Percentiles rank a stretch among this genome's conserved stretches.
These are phyloP conservation scores for Craterostigma plantagineum DNA, from an alignment of 257 asterid species.

Conservation along the genomic window DNA sequence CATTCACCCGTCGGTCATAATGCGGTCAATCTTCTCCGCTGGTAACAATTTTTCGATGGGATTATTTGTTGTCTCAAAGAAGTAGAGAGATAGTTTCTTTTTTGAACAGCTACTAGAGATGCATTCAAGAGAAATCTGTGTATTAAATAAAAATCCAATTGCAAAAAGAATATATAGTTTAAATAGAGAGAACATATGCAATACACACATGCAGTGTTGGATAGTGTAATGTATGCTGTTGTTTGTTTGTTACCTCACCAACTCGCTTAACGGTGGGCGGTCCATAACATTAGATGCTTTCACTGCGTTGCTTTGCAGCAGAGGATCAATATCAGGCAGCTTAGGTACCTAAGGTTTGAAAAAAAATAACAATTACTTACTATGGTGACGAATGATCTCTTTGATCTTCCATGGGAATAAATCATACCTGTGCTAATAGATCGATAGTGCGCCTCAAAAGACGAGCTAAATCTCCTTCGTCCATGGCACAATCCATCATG, in stretches of 20 bases:
- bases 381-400: background rate
- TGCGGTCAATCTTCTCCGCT: too few relatives aligned
- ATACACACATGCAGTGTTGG: background rate
- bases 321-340: slow-evolving; percentile 67
- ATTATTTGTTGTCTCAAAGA: too few relatives aligned
- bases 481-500: slow-evolving; percentile 99
- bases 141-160: too few relatives aligned
- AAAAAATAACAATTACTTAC: too few relatives aligned
- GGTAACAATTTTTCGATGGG: too few relatives aligned
- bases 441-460: slow-evolving; percentile 83
- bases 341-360: slow-evolving; percentile 46
- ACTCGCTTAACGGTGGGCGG: slow-evolving; percentile 91
- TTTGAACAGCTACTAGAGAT: too few relatives aligned
- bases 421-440: slow-evolving; percentile 71
- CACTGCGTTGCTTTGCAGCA: slow-evolving; percentile 70
- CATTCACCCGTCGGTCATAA: too few relatives aligned
- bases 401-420: background rate
- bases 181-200: too few relatives aligned
- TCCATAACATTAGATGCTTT: slow-evolving; percentile 84
- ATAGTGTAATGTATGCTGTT: background rate
- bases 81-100: too few relatives aligned
- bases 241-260: slow-evolving; percentile 34
- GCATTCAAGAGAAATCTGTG: too few relatives aligned
- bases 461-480: slow-evolving; percentile 96
- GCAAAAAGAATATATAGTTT: too few relatives aligned